Base-by-base conservation (phyloP, 495 filamentous ascomycete genomes). In the Darksidea phi region DNA sequence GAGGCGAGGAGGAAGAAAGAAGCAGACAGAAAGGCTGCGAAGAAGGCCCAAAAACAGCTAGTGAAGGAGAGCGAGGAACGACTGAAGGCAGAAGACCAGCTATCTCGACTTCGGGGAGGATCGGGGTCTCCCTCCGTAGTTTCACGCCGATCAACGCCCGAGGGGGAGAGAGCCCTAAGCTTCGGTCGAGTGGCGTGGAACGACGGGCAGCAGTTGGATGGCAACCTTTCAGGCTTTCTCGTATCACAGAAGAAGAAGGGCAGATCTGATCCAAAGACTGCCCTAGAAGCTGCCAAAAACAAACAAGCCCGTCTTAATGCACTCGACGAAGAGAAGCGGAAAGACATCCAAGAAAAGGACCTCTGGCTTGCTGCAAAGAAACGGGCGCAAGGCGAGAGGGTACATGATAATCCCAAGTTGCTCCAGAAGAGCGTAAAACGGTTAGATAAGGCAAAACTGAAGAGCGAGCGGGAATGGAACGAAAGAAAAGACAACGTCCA, bases 351-450 rank as follows among this genome's bases (percentile, higher is more conserved):
- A 60, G 91, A 97, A 75, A 97, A 97, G 76, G 93, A 98, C 69
- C 73, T 84, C 49, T 98, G 94, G 94, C 79, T 95, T 57, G 93
- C 91, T 50, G 94, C 93, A 6, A 84, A 90, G 74, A 89, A 92
- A 73, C 86, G 88, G 24, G 90, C 88, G 2, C 88, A 93, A 63
- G 80, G 94, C 25, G 91, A 96, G 71, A 90, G 91, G 66, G 85
- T 96, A n/a, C 80, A 84, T 58, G 91, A 97, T 61, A 89, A 95
- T 71, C 88, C 88, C 52, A 84, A 80, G n/a, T 72, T 97, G 34
- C 81, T 98, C 12, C 95, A 95, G 82, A 96, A 96, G 79, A 90
- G 91, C 1, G 76, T 97, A 58, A 97, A 97, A 81, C 85, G 93
- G 61, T 91, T 95, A 75, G 90, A 95, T 71, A 86, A 85, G 63